Base-by-base conservation (phyloP, 2,329 filamentous ascomycete species). In the Fusarium equiseti region DNA sequence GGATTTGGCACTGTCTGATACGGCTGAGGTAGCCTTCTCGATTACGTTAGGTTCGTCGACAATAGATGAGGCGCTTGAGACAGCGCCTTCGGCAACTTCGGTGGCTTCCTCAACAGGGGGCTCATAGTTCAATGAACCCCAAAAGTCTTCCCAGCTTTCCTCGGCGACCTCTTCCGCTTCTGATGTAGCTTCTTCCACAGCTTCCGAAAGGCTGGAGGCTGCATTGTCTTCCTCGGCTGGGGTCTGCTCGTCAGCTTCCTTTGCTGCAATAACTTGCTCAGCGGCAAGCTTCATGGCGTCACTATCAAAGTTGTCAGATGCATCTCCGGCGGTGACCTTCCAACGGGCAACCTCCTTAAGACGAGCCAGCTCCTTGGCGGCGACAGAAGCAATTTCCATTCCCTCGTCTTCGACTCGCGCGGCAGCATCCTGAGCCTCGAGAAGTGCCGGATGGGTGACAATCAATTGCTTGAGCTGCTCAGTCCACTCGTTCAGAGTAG, bases 271-370 rank as follows among this genome's bases (percentile, higher is more conserved):
- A 26, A 38, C 77, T 73, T 58, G 75, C 73, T 86, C 85, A 9
- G 85, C 88, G 43, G 88, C 87, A 12, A 86, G 82, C 53, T 89
- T 87, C 75, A 92, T 87, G 18, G 83, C 83, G 53, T 90, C 90
- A 48, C 88, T 89, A 50, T 91, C 90, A 75, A 97, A 98, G 77
- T 97, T 90, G 54, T 96, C 90, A 15, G 89, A 91, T 4, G 87
- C 83, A 78, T 98, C 95, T 38, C 86, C 83, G 10, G 92, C 90
- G 40, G 86, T 85, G 43, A 97, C 88, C 83, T 98, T 98, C 91
- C 92, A 97, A 64, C 86, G 87, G 10, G 92, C 92, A 62, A 96
- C 92, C 70, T 95, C 90, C 86, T 96, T 97, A 32, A 99, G 84
- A 44, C 91, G 87, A 35, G 86, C 86, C 27, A 99, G 86, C 78